Evolutionary conservation across 2,329 filamentous ascomycete species (phyloP).

Genomic region (Stagonosporopsis chrysanthemi): DNA sequence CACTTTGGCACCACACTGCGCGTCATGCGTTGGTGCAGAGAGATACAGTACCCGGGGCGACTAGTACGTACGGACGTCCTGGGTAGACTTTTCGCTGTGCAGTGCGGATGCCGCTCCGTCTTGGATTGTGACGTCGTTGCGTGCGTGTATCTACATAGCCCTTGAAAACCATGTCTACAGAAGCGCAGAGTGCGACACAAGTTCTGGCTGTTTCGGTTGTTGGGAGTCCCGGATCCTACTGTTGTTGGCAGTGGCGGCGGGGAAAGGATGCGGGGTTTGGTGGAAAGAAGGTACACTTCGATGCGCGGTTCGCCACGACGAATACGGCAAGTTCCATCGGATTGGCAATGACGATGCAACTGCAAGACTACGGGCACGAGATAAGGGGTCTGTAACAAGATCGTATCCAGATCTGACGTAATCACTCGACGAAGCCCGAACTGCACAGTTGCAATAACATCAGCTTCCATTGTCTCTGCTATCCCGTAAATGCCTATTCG

Average conservation of each 20-base stretch:
- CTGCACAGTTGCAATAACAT: neutral
- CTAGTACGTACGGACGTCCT: no score
- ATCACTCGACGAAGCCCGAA: no score
- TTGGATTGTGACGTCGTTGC: no score
- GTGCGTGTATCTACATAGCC: no score
- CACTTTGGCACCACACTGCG: no score
- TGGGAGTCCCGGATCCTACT: neutral
- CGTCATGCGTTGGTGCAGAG: no score
- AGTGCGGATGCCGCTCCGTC: no score
- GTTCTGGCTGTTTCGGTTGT: neutral
- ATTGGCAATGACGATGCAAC: neutral
- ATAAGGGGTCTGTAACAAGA: no score
- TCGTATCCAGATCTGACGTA: no score
- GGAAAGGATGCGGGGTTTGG: slow-evolving; percentile 1
- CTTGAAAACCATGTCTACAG: neutral
- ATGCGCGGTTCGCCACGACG: neutral
- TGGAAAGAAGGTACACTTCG: neutral
- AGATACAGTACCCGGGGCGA: no score
- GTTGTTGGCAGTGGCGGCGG: neutral
- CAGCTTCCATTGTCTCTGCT: slow-evolving; percentile 13
- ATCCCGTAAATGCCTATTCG: slow-evolving; percentile 19
- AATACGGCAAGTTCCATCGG: neutral
- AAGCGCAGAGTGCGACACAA: neutral
- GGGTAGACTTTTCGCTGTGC: no score
- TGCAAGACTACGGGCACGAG: neutral